Base-by-base conservation (phyloP, 2,329 filamentous ascomycete genomes). In the Leptoxyphium fumago region DNA sequence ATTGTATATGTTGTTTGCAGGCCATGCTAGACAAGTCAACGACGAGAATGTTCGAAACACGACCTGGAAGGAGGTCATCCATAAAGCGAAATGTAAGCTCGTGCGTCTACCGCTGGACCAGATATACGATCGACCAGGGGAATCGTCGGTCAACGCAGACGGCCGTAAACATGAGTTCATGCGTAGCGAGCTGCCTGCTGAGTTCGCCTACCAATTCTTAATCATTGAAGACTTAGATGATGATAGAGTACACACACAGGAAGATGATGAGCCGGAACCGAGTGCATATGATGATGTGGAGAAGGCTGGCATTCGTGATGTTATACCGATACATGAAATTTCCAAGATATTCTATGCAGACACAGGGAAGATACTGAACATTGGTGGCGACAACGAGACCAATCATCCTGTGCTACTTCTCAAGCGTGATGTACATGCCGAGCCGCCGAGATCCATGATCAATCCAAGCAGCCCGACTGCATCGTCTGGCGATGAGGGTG, bases 51-150 rank as follows among this genome's bases (percentile, higher is more conserved):
- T 79, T 51, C 59, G 82, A 65, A 63, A 79, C 65, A 69, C 86
- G 0, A 82, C 88, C 1, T 96, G 91, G 91, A 91, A 96, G 59
- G 89, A 98, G 60, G 87, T 94, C 36, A 80, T 95, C 48, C 88
- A 96, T 66, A 98, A 96, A 61, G 84, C 87, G 14, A 77, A 80
- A 34, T 78, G 95, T 10, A 85, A 87, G 46, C 69, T 98, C 10
- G 74, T 82, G 53, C 74, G 88, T 40, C 75, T 84, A 1, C 82
- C 79, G 0, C 63, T 81, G 29, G 68, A 73, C 38, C 58, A 70
- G 34, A 60, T 73, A 0, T 73, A 76, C 48, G 63, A 71, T 47
- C 54, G 62, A 17, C 58, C 68, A 2, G 53, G 56, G 39, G 48
- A 55, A 36, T 60, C 56, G 59, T 46, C 50, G 60, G 47, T 60